phyloP scores from a whole-genome alignment of 129 eudicot genomes.

The Ambrosia artemisiifolia region DNA sequence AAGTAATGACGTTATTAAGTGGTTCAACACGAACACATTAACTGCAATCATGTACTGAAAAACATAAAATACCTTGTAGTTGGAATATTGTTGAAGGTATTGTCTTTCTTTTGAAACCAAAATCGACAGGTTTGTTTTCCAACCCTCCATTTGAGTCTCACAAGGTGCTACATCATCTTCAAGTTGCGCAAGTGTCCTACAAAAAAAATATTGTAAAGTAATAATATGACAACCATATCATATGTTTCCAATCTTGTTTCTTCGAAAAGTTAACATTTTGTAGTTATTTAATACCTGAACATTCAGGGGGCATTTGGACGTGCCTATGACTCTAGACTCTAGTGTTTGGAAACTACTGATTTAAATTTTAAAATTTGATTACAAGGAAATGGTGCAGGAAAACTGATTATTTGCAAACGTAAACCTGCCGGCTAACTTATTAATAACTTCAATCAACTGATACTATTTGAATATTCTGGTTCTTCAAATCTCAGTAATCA shows the following conservation, averaged over 20 bases:
- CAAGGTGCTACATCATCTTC: slow-evolving; percentile 93
- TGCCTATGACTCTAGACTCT: not conserved
- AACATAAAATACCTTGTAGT: too few relatives aligned
- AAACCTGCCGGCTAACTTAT: too few relatives aligned
- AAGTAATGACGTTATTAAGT: not conserved
- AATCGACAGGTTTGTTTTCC: slow-evolving; percentile 69
- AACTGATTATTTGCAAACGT: too few relatives aligned
- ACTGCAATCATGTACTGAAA: too few relatives aligned
- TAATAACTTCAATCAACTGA: too few relatives aligned
- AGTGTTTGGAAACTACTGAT: not conserved
- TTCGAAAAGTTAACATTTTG: not conserved
- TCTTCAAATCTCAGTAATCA: not conserved
- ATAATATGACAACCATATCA: not conserved
- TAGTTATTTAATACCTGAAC: not conserved
- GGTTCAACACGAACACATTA: not conserved
- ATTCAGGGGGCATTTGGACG: not conserved
- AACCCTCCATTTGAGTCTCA: slow-evolving; percentile 82
- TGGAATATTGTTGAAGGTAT: slow-evolving; percentile 77
- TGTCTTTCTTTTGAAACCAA: slow-evolving; percentile 89
- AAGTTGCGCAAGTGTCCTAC: slow-evolving; percentile 81
- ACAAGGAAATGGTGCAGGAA: too few relatives aligned
- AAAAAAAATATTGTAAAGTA: slow-evolving; percentile 14
- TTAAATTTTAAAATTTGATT: not conserved
- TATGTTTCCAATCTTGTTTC: slow-evolving; percentile 1
- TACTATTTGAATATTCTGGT: too few relatives aligned